Base-by-base conservation (phyloP, 2,329 filamentous ascomycete genomes). In the Beauveria australis region DNA sequence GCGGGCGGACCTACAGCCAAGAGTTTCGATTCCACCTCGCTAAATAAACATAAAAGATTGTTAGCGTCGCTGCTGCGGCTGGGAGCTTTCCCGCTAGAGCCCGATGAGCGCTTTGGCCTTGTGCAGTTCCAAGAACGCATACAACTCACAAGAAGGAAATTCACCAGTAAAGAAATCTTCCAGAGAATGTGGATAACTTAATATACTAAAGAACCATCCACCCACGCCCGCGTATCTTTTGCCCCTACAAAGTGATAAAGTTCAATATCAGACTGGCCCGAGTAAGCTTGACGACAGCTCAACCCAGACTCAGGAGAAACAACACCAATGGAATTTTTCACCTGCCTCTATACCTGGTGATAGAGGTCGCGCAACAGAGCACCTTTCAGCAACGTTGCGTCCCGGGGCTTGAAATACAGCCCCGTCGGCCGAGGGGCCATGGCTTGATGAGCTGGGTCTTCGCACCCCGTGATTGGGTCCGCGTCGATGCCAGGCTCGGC, bases 341-440 rank as follows among this genome's bases (percentile, higher is more conserved):
- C 6, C 19, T 9, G 19, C 22, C 16, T 6, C 24, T 59, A 46
- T 28, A 59, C 22, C 24, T 59, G 56, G 18, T 26, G 8, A 33
- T 41, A 12, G 5, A 44, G n/a, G 5, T 52, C 47, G 6, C 47
- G 37, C 26, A 10, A 12, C 37, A 44, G 26, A 7, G 40, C 48
- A 2, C 12, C 12, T 5, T 28, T 33, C 7, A 59, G 56, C 24
- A 26, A 19, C 12, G 24, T 46, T 12, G 40, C 33, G 5, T 59
- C 28, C 9, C 56, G n/a, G 4, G 56, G 56, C 26, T 19, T 52
- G 22, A 59, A 59, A 48, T 44, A 59, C 7, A 59, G n/a, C 10
- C 56, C 56, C 2, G 56, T 59, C 10, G 56, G 56, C 9, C 56
- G 48, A 12, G 47, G 56, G 24, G 56, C 56, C 56, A 59, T 59